These are phyloP conservation scores for Aspergillus costaricaensis DNA, from an alignment of 2,329 filamentous ascomycete species.

Conservation along the genomic window DNA sequence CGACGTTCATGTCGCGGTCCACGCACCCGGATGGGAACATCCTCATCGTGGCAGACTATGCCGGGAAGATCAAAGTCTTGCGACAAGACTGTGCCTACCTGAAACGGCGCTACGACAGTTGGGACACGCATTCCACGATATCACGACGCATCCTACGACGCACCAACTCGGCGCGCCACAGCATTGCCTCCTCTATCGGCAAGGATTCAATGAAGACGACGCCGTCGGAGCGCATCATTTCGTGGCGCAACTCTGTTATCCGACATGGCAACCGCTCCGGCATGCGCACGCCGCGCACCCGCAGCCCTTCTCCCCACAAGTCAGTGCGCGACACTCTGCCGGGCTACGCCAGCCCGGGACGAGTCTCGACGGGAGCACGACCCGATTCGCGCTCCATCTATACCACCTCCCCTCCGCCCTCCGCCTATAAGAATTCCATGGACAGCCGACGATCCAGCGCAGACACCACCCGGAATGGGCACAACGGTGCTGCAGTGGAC, in stretches of 20 bases:
- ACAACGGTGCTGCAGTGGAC: constrained; percentile 9
- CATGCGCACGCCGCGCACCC: constrained; percentile 35
- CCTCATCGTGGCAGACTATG: constrained; percentile 85
- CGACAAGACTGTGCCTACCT: constrained; percentile 86
- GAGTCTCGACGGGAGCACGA: constrained; percentile 26
- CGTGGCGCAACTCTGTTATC: constrained; percentile 75
- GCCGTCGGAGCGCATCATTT: constrained; percentile 75
- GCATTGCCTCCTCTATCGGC: constrained; percentile 50
- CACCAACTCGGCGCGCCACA: constrained; percentile 59
- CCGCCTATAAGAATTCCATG: constrained; percentile 26
- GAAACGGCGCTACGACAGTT: constrained; percentile 74
- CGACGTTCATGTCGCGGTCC: constrained; percentile 74
- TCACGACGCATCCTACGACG: constrained; percentile 64
- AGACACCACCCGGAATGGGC: constrained; percentile 9
- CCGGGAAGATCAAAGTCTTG: constrained; percentile 89
- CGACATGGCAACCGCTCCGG: constrained; percentile 45
- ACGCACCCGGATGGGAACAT: constrained; percentile 83
- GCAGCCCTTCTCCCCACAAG: constrained; percentile 55
- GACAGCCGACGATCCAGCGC: constrained; percentile 25
- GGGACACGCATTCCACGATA: constrained; percentile 76
- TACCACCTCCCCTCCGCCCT: constrained; percentile 31
- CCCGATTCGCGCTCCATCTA: constrained; percentile 31
- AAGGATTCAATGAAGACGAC: constrained; percentile 49
- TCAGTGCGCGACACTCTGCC: constrained; percentile 27
- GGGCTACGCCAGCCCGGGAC: constrained; percentile 26